Conservation (phyloP, 2,329 filamentous ascomycete species). For the Colletotrichum gigasporum region DNA sequence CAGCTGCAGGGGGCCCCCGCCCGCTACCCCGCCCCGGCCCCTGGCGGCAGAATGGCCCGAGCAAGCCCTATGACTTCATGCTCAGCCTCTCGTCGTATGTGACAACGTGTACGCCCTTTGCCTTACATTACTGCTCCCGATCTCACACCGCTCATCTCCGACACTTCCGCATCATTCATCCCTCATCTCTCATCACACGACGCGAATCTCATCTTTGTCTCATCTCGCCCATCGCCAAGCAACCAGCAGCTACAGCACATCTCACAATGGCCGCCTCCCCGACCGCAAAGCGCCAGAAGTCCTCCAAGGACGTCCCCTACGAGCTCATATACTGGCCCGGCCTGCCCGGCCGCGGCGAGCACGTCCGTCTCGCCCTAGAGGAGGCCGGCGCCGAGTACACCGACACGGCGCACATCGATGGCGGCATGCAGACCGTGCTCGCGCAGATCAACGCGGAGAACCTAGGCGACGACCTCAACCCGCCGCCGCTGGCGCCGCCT, state of each 20-base stretch:
- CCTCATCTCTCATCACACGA: background rate
- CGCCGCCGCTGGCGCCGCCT: conserved; percentile 74
- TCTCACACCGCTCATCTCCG: background rate
- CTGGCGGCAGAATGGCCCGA: conserved; percentile 8
- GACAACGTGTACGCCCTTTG: background rate
- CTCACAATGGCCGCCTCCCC: conserved; percentile 28
- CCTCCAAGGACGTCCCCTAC: conserved; percentile 59
- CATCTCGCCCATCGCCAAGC: background rate
- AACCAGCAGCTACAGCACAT: background rate
- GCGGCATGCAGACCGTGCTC: conserved; percentile 62
- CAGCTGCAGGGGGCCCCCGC: conserved; percentile 6
- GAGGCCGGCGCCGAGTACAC: conserved; percentile 71
- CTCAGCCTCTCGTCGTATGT: background rate
- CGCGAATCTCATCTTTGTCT: background rate
- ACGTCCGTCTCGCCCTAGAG: conserved; percentile 77
- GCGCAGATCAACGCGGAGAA: conserved; percentile 55
- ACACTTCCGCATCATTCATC: background rate
- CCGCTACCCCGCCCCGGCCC: conserved; percentile 18
- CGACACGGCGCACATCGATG: conserved; percentile 60
- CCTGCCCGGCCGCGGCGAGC: conserved; percentile 79
- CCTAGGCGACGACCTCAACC: conserved; percentile 63
- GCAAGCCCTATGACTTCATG: conserved; percentile 20
- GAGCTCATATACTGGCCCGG: conserved; percentile 77
- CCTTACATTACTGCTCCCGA: background rate
- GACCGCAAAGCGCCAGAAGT: conserved; percentile 41